Base-by-base conservation (phyloP, 768 basidiomycete species). In the Polyporus arcularius region DNA sequence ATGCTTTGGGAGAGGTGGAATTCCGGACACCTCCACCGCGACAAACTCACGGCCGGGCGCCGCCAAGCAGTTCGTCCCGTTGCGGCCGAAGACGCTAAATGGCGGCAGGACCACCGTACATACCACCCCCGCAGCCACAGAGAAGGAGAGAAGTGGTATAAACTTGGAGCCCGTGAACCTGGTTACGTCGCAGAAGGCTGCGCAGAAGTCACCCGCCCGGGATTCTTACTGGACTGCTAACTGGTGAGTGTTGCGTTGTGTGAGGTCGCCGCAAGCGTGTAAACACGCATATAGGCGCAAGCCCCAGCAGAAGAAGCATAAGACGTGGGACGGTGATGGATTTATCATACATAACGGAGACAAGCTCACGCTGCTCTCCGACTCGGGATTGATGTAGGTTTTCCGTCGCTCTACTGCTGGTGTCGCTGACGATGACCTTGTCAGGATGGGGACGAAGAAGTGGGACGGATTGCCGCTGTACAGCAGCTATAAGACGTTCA, bases 261-360 rank as follows among this genome's bases (percentile, higher is more conserved):
- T n/a, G 21, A n/a, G 16, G n/a, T 21, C 18, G 12, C 15, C 26
- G n/a, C 67, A 48, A 57, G 55, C 4, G 38, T 43, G 31, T 43
- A 26, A 46, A 59, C 41, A 43, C 45, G 21, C 14, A 47, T 28
- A 5, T 57, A 92, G 92, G 91, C 82, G 92, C 40, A 90, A 87
- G 66, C 83, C 79, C 12, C 75, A 83, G 54, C 84, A 87, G 67
- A 90, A 81, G 76, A 94, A 94, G 73, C 83, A 92, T 66, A 90
- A 90, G 69, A 90, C 87, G 0, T 95, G 94, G 93, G 92, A 94
- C 58, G 92, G 88, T 2, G 91, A 88, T 62, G 86, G 81, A 8
- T 89, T 82, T 72, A 76, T 89, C 28, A 82, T 84, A 32, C 76
- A 79, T 40, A 70, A 73, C 38, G 79, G 76, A 21, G 79, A 79